phyloP scores from a whole-genome alignment of 768 basidiomycete species.

The Nidularia pulvinata region DNA sequence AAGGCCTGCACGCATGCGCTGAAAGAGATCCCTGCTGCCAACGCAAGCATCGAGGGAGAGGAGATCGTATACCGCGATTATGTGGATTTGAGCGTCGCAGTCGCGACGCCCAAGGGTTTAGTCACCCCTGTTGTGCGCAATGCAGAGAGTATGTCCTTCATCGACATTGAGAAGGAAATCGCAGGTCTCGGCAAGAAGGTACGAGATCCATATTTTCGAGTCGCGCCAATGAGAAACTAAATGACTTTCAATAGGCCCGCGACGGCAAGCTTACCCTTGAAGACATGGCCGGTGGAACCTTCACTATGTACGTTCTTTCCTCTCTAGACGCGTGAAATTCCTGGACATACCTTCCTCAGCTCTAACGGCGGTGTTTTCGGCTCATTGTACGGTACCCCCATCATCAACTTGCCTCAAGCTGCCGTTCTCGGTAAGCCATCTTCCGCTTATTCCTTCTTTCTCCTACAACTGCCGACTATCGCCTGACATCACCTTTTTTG shows the following conservation, averaged over 20 bases:
- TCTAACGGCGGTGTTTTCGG: conserved; percentile 99
- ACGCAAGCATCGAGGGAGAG: conserved; percentile 93
- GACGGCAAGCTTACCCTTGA: conserved; percentile 95
- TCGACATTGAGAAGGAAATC: conserved; percentile 95
- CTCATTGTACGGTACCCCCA: conserved; percentile 96
- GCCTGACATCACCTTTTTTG: neutral
- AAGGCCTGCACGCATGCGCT: conserved; percentile 83
- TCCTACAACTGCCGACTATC: neutral
- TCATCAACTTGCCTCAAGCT: conserved; percentile 95
- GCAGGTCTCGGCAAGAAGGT: conserved; percentile 89
- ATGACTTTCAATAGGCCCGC: conserved; percentile 51
- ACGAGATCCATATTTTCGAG: conserved; percentile 5
- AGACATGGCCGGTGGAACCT: conserved; percentile 98
- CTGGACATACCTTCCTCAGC: conserved; percentile 34
- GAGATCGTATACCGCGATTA: conserved; percentile 92
- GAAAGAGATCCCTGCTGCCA: conserved; percentile 91
- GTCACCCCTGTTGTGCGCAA: conserved; percentile 97
- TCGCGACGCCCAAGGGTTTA: conserved; percentile 96
- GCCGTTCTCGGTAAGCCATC: conserved; percentile 74
- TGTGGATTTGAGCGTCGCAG: conserved; percentile 94
- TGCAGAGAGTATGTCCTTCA: conserved; percentile 80
- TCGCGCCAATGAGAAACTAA: conserved; percentile 2
- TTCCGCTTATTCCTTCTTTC: neutral
- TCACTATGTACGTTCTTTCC: conserved; percentile 79
- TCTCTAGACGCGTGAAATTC: neutral